Conservation (phyloP, 352 stramenopile species). For the Phytopythium delawarense region DNA sequence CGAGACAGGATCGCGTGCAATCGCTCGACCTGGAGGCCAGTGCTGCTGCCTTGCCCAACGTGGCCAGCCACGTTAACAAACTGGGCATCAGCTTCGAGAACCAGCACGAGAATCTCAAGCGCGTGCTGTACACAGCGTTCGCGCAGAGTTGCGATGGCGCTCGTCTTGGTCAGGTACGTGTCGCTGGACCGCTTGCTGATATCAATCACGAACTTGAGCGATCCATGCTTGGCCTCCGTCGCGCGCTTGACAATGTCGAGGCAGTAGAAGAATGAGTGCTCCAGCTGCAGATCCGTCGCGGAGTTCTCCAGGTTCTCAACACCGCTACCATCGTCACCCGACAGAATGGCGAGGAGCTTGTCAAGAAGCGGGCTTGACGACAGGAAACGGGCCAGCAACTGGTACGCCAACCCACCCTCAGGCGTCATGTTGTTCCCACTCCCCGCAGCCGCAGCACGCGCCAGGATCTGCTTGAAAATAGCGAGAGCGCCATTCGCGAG, state of each 20-base stretch:
- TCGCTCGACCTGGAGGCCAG: conserved; percentile 66
- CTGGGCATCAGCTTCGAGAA: conserved; percentile 61
- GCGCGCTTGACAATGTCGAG: conserved; percentile 75
- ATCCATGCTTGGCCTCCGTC: conserved; percentile 62
- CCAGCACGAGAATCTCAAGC: conserved; percentile 71
- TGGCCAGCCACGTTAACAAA: conserved; percentile 55
- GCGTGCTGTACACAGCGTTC: conserved; percentile 72
- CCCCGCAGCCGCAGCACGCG: conserved; percentile 21
- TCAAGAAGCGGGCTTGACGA: conserved; percentile 59
- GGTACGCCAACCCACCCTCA: conserved; percentile 60
- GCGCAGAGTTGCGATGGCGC: conserved; percentile 39
- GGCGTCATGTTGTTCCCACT: conserved; percentile 20
- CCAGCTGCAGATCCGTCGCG: conserved; percentile 64
- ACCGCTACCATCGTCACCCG: conserved; percentile 39
- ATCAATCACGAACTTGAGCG: conserved; percentile 60
- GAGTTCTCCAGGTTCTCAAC: conserved; percentile 73
- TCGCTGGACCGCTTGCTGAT: conserved; percentile 38
- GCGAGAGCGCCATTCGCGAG: conserved; percentile 62
- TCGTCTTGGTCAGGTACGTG: conserved; percentile 50
- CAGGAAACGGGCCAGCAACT: conserved; percentile 66
- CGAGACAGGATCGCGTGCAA: conserved; percentile 74
- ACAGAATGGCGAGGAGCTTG: conserved; percentile 70
- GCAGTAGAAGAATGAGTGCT: conserved; percentile 82
- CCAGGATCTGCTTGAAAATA: conserved; percentile 80
- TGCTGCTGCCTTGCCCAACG: conserved; percentile 16